Evolutionary conservation across 2,329 filamentous ascomycete genomes (phyloP).

Genomic region (Pseudogymnoascus sp.): DNA sequence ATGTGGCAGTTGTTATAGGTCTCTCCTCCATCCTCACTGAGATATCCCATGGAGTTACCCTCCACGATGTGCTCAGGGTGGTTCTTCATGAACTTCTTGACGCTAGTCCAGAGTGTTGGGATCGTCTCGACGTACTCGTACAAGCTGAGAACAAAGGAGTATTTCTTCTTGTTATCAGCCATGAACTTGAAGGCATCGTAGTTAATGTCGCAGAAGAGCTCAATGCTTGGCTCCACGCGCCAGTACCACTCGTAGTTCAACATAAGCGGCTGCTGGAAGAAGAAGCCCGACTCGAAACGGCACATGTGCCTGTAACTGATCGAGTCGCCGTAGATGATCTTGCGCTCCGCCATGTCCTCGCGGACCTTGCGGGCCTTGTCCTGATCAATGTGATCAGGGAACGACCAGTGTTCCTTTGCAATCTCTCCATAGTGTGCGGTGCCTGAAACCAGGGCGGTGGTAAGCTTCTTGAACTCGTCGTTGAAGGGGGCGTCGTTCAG

Average conservation of each 20-base stretch:
- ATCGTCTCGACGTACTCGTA: constrained; percentile 96
- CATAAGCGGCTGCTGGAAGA: constrained; percentile 93
- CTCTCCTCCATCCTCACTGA: constrained; percentile 85
- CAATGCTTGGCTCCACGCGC: constrained; percentile 94
- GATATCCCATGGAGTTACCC: constrained; percentile 81
- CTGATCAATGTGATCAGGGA: constrained; percentile 91
- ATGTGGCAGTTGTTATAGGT: constrained; percentile 98
- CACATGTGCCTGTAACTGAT: constrained; percentile 99
- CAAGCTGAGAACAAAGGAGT: constrained; percentile 90
- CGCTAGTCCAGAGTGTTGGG: constrained; percentile 88
- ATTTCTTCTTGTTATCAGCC: constrained; percentile 95
- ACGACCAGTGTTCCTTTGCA: constrained; percentile 90
- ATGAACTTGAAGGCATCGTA: constrained; percentile 97
- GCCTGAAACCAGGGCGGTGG: constrained; percentile 80
- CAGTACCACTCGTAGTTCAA: constrained; percentile 98
- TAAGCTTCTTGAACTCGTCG: constrained; percentile 87
- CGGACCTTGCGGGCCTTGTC: constrained; percentile 85
- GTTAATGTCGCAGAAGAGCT: constrained; percentile 91
- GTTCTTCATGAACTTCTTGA: constrained; percentile 86
- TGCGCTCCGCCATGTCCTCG: constrained; percentile 85
- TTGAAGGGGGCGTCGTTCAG: constrained; percentile 94
- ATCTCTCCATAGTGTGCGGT: constrained; percentile 88
- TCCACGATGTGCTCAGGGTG: constrained; percentile 80
- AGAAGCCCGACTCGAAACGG: constrained; percentile 97
- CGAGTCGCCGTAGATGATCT: constrained; percentile 98